Evolutionary conservation across 192 early-diverging fungal genomes (phyloP), one percentile per base, ranked within the genome.

Genomic region (Mortierella claussenii): DNA sequence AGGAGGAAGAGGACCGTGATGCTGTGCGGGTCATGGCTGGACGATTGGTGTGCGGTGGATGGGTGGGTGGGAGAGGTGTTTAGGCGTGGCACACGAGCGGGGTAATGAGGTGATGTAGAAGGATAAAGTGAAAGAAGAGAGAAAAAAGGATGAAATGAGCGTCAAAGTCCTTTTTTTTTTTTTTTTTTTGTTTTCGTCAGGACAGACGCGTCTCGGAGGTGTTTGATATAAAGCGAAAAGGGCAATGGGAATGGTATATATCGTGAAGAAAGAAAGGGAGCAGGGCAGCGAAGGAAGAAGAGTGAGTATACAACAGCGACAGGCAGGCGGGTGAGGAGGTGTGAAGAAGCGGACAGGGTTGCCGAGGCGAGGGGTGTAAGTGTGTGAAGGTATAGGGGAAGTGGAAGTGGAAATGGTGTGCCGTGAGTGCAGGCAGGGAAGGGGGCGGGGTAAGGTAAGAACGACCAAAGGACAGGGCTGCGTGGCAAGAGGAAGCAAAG

Each of bases 321-420:
- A 52, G 3, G 8, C 21, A 28, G 50, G 5, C 17, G 55, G 55
- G 24, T n/a, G 24, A 33, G 55, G 17, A 40, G 18, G 40, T n/a
- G 13, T 36, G 55, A 43, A 15, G 24, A n/a, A 43, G 37, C 24
- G 45, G 33, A 62, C 44, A 37, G 30, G 23, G 36, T 10, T 20
- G 31, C 43, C 42, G 3, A 56, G 54, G 54, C 54, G 37, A 43
- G 43, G 37, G 7, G n/a, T n/a, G n/a, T n/a, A n/a, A n/a, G n/a
- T n/a, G n/a, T n/a, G n/a, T n/a, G n/a, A 40, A 40, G 37, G 37
- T 7, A 40, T 21, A 36, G 53, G 44, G 54, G 33, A 13, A 26
- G n/a, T 20, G 24, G 26, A 28, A 26, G 13, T 5, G 21, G n/a
- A 30, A 30, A 36, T 34, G 47, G 45, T 21, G 27, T 7, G 23